A percentile compares a stretch with the other conserved stretches of the same genome.
phyloP scores from a whole-genome alignment of 2,329 filamentous ascomycete genomes.

The Byssoonygena ceratinophila region DNA sequence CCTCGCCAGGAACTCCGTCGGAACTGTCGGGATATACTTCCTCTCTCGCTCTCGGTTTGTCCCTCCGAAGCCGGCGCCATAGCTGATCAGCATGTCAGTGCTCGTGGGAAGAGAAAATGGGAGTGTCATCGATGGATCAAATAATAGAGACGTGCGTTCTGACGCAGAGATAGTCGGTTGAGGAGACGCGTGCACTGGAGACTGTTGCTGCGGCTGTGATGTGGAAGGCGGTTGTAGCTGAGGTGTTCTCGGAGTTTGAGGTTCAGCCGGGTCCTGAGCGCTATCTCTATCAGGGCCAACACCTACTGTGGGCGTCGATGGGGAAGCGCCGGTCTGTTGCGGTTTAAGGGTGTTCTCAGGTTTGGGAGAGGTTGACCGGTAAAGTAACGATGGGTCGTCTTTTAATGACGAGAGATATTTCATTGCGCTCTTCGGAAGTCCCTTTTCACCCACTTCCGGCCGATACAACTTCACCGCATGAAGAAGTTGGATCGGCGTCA shows the following conservation, averaged over 20 bases:
- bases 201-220: not conserved
- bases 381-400: slow-evolving; percentile 56
- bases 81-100: slow-evolving; percentile 93
- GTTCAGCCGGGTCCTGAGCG: slow-evolving; percentile 3
- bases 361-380: slow-evolving; percentile 23
- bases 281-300: not conserved
- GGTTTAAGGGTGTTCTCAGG: slow-evolving; percentile 20
- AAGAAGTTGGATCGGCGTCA: slow-evolving; percentile 79
- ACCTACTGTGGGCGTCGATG: not conserved
- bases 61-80: slow-evolving; percentile 88
- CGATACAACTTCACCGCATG: slow-evolving; percentile 89
- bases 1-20: slow-evolving; percentile 82
- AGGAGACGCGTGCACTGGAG: slow-evolving; percentile 7
- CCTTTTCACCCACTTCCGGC: slow-evolving; percentile 89
- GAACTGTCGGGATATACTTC: slow-evolving; percentile 92
- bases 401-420: slow-evolving; percentile 76
- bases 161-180: slow-evolving; percentile 15
- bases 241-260: slow-evolving; percentile 12
- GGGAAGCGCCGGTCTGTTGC: slow-evolving; percentile 18
- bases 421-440: slow-evolving; percentile 73
- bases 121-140: slow-evolving; percentile 84
- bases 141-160: slow-evolving; percentile 44
- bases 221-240: not conserved
- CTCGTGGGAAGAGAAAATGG: slow-evolving; percentile 92
- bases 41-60: slow-evolving; percentile 81